phyloP scores from a whole-genome alignment of 805 yeast species.

The Ogataea ganodermae region DNA sequence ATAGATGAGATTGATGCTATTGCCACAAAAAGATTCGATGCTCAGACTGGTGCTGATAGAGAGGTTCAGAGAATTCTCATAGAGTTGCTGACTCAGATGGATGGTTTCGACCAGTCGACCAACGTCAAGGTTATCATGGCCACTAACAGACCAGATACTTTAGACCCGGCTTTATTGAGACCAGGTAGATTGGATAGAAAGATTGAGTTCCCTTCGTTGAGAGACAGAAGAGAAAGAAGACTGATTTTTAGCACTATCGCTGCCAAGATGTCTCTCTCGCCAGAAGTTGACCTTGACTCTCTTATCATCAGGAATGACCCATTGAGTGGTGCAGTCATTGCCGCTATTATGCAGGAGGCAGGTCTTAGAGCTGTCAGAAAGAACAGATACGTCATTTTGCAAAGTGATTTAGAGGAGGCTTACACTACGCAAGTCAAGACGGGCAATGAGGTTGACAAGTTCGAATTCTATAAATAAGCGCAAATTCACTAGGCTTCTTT shows the following conservation, averaged over 20 bases:
- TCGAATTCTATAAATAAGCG: conserved; percentile 86
- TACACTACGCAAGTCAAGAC: conserved; percentile 95
- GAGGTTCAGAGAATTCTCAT: conserved; percentile 97
- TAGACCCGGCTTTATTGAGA: conserved; percentile 96
- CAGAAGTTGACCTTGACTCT: conserved; percentile 95
- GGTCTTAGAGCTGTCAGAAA: conserved; percentile 98
- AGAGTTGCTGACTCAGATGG: conserved; percentile 97
- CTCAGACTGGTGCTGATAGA: conserved; percentile 99
- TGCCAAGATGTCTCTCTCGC: conserved; percentile 95
- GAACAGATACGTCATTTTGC: conserved; percentile 94
- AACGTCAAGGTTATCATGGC: conserved; percentile 99
- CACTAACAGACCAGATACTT: conserved; percentile 97
- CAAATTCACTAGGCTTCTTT: neutral
- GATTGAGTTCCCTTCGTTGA: conserved; percentile 93
- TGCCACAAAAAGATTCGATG: conserved; percentile 98
- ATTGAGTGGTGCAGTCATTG: conserved; percentile 93
- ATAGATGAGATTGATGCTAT: conserved; percentile 99
- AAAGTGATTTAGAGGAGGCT: conserved; percentile 96
- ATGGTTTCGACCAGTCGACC: conserved; percentile 94
- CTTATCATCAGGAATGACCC: conserved; percentile 95
- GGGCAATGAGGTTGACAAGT: conserved; percentile 93
- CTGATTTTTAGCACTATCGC: conserved; percentile 95
- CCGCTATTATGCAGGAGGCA: conserved; percentile 99
- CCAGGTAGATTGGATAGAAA: conserved; percentile 98
- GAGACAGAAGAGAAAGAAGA: conserved; percentile 97